Base-by-base conservation (phyloP, 768 basidiomycete species). In the Saitozyma podzolica region DNA sequence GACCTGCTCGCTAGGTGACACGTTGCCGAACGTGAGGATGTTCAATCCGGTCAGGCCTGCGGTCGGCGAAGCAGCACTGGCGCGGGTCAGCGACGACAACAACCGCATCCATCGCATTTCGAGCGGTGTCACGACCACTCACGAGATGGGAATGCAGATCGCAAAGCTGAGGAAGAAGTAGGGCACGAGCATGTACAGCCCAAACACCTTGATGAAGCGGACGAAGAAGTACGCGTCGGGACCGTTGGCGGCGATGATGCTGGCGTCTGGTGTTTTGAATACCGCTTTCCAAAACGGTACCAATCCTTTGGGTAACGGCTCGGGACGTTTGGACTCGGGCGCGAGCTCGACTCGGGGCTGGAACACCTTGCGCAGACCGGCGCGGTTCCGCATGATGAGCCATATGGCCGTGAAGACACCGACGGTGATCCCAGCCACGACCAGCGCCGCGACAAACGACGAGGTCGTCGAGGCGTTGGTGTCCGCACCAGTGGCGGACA, bases 211-310 rank as follows among this genome's bases (percentile, higher is more conserved):
- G 56, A 76, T 47, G 66, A 72, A 80, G 50, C 76, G 65, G 9
- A 79, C 53, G 58, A 76, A 80, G 59, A 78, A 69, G 66, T 80
- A 80, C 16, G 80, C 78, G 58, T 80, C 80, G 43, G 68, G 68
- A 50, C 80, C 80, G 54, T 80, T 79, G 49, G 70, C 68, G 9
- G 66, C 50, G 58, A 78, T 75, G 56, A 80, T 64, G 14, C 72
- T 53, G 19, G 55, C 58, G 54, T 77, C 73, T 8, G 68, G 73
- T 9, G 63, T 59, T 2, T 43, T 57, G 37, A 76, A 63, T 39
- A 80, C 63, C 29, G 65, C 58, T 59, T 68, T 75, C 77, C 76
- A 76, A 58, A 68, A 76, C 42, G 67, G 45, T 16, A 76, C 19
- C 17, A 73, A 40, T 3, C 68, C 68, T 9, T 51, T 53, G 2